Evolutionary conservation across 345 rosid genomes (phyloP).

Genomic region (Cardiospermum halicacabum): DNA sequence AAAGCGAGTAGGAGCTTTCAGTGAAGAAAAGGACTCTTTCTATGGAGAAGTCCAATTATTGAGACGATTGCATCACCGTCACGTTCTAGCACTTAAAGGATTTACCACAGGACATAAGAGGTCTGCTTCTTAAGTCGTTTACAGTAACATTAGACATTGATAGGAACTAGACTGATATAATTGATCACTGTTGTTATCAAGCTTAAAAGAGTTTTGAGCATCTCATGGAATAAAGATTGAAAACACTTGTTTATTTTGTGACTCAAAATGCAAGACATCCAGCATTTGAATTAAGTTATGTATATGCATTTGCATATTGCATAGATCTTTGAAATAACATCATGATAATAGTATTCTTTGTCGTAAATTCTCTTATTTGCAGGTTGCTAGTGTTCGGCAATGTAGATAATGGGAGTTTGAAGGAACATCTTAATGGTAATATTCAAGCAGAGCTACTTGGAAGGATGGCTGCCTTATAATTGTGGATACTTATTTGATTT

Average conservation of each 20-base stretch:
- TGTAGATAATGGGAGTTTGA: conserved; percentile 84
- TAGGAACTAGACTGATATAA: neutral
- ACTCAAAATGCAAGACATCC: neutral
- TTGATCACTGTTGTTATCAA: neutral
- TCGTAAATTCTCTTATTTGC: conserved; percentile 18
- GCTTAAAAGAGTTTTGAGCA: too few species aligned
- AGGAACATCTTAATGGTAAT: conserved; percentile 82
- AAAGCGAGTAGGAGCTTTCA: conserved; percentile 54
- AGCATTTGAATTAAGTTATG: too few species aligned
- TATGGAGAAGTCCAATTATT: conserved; percentile 64
- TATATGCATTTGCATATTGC: too few species aligned
- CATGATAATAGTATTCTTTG: neutral
- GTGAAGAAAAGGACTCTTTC: conserved; percentile 49
- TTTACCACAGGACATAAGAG: conserved; percentile 69
- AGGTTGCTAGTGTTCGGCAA: conserved; percentile 77
- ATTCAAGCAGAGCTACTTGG: conserved; percentile 7
- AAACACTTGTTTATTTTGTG: neutral
- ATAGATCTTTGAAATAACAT: too few species aligned
- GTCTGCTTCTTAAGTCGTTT: conserved; percentile 21
- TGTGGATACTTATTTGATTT: conserved; percentile 6
- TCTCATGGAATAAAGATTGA: too few species aligned
- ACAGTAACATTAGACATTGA: neutral
- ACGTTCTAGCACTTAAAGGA: conserved; percentile 80
- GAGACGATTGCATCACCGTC: conserved; percentile 88
- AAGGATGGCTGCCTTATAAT: neutral